Evolutionary conservation across 1,284 basidiomycete genomes (phyloP).

Genomic region (Sanghuangporus baumii): DNA sequence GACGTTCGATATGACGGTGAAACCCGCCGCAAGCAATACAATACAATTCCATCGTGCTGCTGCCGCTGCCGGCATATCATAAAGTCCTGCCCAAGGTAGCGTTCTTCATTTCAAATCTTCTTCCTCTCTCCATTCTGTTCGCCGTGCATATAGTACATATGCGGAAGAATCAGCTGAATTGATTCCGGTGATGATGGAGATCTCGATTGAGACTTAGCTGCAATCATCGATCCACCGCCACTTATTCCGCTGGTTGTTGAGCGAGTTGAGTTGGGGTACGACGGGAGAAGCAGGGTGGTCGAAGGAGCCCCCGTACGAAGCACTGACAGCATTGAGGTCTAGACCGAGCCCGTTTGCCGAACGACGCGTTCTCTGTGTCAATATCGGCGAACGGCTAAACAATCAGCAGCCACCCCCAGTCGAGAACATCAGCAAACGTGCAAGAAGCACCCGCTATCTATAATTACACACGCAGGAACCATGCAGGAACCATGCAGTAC

Average conservation of each 20-base stretch:
- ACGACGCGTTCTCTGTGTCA: neutral
- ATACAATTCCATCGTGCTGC: neutral
- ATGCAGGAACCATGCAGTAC: neutral
- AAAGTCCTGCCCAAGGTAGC: neutral
- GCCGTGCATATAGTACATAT: neutral
- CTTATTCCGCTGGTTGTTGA: neutral
- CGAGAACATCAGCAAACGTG: neutral
- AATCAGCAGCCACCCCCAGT: neutral
- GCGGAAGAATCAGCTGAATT: neutral
- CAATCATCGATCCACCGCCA: slow-evolving; percentile 1
- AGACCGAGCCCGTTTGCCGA: neutral
- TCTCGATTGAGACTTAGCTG: neutral
- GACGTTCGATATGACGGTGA: neutral
- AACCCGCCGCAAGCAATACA: neutral
- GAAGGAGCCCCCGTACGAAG: neutral
- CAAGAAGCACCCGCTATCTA: neutral
- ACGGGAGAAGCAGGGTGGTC: neutral
- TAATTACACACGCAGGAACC: neutral
- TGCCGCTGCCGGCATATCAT: neutral
- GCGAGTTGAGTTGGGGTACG: neutral
- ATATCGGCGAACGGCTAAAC: neutral
- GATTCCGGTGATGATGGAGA: neutral
- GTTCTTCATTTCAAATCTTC: neutral
- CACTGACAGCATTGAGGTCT: neutral
- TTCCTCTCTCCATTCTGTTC: neutral